Base-by-base conservation (phyloP, 371 early-diverging fungal species). In the Mortierella sp. region DNA sequence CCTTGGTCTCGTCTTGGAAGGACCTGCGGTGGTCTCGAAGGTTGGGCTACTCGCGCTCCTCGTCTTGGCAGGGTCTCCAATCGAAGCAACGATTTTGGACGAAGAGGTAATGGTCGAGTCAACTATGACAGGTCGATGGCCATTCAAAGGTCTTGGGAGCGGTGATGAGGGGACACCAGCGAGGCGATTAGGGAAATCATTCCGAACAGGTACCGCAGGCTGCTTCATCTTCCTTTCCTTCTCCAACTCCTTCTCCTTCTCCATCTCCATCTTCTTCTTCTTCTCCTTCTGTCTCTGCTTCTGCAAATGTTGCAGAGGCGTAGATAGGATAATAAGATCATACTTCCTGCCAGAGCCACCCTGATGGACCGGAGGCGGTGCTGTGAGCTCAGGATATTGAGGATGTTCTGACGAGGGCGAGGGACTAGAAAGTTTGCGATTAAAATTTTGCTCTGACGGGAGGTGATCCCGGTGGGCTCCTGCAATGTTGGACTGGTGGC, bases 121-220 rank as follows among this genome's bases (percentile, higher is more conserved):
- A 4, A 61, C 34, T 21, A 67, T 38, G 28, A 61, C 39, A 18
- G 68, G 61, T 8, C 68, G 54, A 16, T 39, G 49, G 14, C 49
- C 21, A 10, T 55, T 30, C 39, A 67, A 38, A 2, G 68, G 68
- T 2, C 68, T 49, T 43, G 68, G 68, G 2, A 67, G 51, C 14
- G 50, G 56, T 14, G 61, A 67, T 13, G 46, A 14, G 39, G 19
- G 12, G 46, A 41, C 47, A 49, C 28, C 55, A 19, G 1, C 47
- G 54, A 13, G 16, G 34, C 39, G 5, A 24, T 21, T 27, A 2
- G n/a, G 12, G n/a, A 12, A 18, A 30, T 31, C 28, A 14, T 31
- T 19, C 26, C 16, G 52, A 6, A 30, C 16, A 14, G 2, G 27
- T n/a, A n/a, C n/a, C n/a, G n/a, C n/a, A n/a, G 10, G 34, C 34